Evolutionary conservation across 2,329 filamentous ascomycete species (phyloP).

Genomic region (Fusarium anthophilum): DNA sequence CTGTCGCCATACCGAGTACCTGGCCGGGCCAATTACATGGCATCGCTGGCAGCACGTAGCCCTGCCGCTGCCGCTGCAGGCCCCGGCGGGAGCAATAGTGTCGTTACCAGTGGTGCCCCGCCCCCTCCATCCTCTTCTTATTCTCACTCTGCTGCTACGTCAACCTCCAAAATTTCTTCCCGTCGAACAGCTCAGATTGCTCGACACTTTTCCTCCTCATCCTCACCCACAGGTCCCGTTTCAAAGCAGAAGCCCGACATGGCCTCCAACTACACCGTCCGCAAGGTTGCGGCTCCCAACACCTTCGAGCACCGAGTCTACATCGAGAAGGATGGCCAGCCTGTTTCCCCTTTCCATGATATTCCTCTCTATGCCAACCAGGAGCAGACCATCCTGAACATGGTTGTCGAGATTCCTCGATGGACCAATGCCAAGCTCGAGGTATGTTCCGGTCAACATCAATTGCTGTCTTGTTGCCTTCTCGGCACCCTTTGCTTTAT

Average conservation of each 20-base stretch:
- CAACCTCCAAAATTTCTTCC: conserved; percentile 56
- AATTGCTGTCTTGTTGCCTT: not conserved
- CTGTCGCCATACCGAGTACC: conserved; percentile 30
- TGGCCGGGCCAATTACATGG: conserved; percentile 40
- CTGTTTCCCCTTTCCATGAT: conserved; percentile 97
- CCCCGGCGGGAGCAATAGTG: conserved; percentile 32
- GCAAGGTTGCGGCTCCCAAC: conserved; percentile 90
- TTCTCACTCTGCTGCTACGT: conserved; percentile 36
- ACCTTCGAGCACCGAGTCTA: conserved; percentile 97
- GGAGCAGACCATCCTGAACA: conserved; percentile 96
- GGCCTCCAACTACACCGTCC: conserved; percentile 75
- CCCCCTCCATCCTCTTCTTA: conserved; percentile 50
- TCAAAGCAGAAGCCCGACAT: conserved; percentile 51
- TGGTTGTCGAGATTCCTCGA: conserved; percentile 98
- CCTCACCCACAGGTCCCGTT: conserved; percentile 26
- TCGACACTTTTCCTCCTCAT: conserved; percentile 59
- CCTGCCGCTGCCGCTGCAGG: conserved; percentile 37
- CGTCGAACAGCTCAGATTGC: conserved; percentile 64
- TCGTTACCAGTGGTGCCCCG: conserved; percentile 46
- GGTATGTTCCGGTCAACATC: conserved; percentile 63
- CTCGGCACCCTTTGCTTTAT: not conserved
- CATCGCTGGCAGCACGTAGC: conserved; percentile 37
- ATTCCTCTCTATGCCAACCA: conserved; percentile 97
- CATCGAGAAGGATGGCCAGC: conserved; percentile 96
- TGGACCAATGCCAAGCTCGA: conserved; percentile 99